A percentile compares a stretch with the other conserved stretches of the same genome.
phyloP scores from a whole-genome alignment of 176 grass and related monocot species.

The Juncus inflexus region DNA sequence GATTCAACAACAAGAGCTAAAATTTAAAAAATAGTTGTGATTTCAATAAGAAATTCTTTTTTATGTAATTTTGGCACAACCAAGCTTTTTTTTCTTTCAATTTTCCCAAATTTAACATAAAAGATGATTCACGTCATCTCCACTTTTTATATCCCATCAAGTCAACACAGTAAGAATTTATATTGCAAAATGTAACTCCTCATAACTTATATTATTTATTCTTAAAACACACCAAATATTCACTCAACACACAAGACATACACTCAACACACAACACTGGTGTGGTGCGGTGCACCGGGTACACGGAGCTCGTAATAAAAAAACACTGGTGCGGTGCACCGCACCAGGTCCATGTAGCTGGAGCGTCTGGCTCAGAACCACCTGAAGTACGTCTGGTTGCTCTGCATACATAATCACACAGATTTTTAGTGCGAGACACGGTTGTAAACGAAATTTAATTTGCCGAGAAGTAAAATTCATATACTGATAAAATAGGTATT shows the following conservation, averaged over 20 bases:
- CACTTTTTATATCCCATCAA: too few relatives aligned
- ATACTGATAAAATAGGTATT: too few relatives aligned
- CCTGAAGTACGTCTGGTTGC: conserved; percentile 79
- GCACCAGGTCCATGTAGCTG: conserved; percentile 50
- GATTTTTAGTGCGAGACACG: too few relatives aligned
- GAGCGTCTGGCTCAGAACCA: conserved; percentile 48
- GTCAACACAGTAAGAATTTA: neutral
- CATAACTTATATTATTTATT: conserved; percentile 5
- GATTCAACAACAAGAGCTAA: too few relatives aligned
- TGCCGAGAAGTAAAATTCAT: too few relatives aligned
- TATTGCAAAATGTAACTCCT: conserved; percentile 4
- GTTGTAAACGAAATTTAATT: too few relatives aligned
- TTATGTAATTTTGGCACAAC: too few relatives aligned
- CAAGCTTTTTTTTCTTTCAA: too few relatives aligned
- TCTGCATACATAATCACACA: conserved; percentile 33
- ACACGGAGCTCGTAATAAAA: conserved; percentile 43
- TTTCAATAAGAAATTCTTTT: too few relatives aligned
- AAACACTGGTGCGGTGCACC: neutral
- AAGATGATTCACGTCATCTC: too few relatives aligned
- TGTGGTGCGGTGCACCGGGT: neutral
- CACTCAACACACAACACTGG: conserved; percentile 7
- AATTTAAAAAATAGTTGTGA: too few relatives aligned
- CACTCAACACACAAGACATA: conserved; percentile 4
- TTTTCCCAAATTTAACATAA: too few relatives aligned
- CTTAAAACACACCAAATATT: neutral